Conservation (phyloP, 2,329 filamentous ascomycete genomes). For the Botrytis cinerea region DNA sequence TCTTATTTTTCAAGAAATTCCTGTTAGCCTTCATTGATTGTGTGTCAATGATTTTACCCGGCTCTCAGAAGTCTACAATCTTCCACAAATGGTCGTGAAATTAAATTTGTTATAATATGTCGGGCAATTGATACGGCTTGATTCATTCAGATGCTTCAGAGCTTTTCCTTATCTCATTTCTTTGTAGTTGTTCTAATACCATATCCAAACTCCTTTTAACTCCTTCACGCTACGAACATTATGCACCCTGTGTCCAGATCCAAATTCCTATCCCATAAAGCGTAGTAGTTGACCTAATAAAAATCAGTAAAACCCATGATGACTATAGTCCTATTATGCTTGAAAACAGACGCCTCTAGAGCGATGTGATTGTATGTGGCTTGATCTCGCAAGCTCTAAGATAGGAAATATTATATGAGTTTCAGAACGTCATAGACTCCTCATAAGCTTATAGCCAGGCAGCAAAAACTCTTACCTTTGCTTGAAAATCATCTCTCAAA, state of each 20-base stretch:
- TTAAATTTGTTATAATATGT: not conserved
- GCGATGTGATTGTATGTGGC: slow-evolving; percentile 76
- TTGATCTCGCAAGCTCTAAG: slow-evolving; percentile 85
- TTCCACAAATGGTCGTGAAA: not conserved
- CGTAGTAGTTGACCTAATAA: not conserved
- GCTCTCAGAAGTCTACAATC: not conserved
- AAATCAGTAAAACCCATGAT: not conserved
- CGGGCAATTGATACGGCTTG: not conserved
- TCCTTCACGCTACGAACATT: not conserved
- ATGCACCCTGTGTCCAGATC: not conserved
- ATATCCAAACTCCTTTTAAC: slow-evolving; percentile 16
- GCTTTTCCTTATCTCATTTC: not conserved
- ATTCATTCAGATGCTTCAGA: not conserved
- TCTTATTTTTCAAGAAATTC: not conserved
- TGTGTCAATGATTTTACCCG: not conserved
- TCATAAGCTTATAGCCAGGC: not conserved
- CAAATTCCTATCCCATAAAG: slow-evolving; percentile 10
- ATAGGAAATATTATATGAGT: slow-evolving; percentile 98
- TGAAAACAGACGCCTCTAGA: slow-evolving; percentile 60
- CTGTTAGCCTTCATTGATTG: not conserved
- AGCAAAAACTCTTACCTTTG: not conserved
- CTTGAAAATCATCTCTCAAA: not conserved
- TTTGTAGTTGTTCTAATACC: not conserved
- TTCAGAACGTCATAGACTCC: slow-evolving; percentile 79
- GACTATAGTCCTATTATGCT: not conserved